Base-by-base conservation (phyloP, 352 stramenopile genomes). In the Pythium grandisporangium region DNA sequence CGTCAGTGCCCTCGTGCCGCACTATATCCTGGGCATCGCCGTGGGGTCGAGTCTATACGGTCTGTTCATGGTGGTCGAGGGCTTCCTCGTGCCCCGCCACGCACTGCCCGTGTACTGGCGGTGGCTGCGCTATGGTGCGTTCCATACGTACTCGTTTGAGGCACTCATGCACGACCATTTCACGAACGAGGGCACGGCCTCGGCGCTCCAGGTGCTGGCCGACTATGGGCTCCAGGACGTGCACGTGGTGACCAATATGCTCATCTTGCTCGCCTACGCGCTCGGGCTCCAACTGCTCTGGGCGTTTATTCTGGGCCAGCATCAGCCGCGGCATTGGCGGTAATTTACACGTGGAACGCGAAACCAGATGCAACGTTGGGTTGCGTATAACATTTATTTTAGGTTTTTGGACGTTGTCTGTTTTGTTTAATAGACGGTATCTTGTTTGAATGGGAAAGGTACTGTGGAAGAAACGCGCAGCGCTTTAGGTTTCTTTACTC, bases 1-100 rank as follows among this genome's bases (percentile, higher is more conserved):
- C 14, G 45, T 79, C 21, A 52, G 46, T 10, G 53, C 58, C 29
- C 13, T 61, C 27, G 66, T 67, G 24, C 63, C 66, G 23, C 61
- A 79, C 32, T 66, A 72, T 45, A 66, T 79, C 39, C 63, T 63
- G 36, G 66, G 63, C 37, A 70, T 79, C 26, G 65, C 61, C 12
- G 39, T 74, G 25, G 56, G 44, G 10, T 61, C 59, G 4, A 63
- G 63, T 16, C 12, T 74, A 19, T 70, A 66, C 45, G 66, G 66
- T 17, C 56, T 76, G 23, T 66, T 68, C 38, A 72, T 66, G 46
- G 48, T 75, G 22, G 53, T 48, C 38, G 57, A 70, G 34, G 67
- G 67, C 20, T 74, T 77, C 45, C 60, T 80, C 38, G 42, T 70
- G 17, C 45, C 54, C 23, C 45, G 37, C 11, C 19, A 48, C 24